Evolutionary conservation across 345 rosid genomes (phyloP).

Genomic region (Camelina hispida): DNA sequence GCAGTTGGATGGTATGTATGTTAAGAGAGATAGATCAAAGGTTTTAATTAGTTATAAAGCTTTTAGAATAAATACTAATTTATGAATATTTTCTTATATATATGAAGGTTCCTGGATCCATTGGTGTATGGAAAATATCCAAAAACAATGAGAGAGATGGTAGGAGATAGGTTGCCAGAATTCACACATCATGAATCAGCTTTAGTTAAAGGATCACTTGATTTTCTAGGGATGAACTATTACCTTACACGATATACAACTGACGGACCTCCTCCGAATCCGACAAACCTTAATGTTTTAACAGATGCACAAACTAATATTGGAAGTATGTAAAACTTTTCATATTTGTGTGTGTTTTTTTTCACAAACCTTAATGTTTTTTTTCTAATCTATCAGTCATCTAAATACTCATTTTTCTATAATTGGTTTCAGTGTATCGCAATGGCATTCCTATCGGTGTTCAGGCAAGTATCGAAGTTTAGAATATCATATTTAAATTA

Average conservation of each 20-base stretch:
- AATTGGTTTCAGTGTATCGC: constrained; percentile 8
- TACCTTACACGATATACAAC: constrained; percentile 41
- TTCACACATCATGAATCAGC: constrained; percentile 28
- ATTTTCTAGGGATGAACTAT: constrained; percentile 45
- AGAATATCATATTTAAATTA: background rate
- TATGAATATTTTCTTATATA: background rate
- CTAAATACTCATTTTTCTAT: background rate
- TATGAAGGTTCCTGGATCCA: constrained; percentile 38
- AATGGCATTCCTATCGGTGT: constrained; percentile 35
- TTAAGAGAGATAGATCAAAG: background rate
- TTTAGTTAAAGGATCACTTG: constrained; percentile 43
- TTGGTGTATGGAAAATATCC: constrained; percentile 38
- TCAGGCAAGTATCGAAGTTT: background rate
- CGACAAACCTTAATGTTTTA: constrained; percentile 8
- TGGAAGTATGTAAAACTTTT: constrained; percentile 16
- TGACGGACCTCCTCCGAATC: background rate
- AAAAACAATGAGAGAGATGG: constrained; percentile 1
- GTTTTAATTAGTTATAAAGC: background rate
- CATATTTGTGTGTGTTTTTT: background rate
- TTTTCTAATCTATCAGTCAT: background rate
- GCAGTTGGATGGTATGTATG: constrained; percentile 37
- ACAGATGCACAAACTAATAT: constrained; percentile 34
- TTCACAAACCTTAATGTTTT: no score
- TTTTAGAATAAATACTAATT: background rate
- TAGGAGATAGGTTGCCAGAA: constrained; percentile 34